Evolutionary conservation across 139 green algal species (phyloP).

Genomic region (Chlorella sp.): DNA sequence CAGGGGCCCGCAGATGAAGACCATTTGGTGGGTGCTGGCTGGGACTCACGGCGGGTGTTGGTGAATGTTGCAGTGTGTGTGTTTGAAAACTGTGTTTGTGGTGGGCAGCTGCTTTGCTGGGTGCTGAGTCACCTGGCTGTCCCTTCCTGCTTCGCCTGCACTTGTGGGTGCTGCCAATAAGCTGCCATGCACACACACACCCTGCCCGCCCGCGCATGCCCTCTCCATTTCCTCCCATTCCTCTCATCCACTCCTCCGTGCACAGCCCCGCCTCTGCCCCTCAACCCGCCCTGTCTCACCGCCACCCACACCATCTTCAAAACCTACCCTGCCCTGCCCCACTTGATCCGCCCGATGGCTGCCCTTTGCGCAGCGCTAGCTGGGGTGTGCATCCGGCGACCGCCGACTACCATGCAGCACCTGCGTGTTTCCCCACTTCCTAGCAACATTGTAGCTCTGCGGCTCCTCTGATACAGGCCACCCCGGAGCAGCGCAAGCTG

Average conservation of each 20-base stretch:
- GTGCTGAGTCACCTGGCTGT: not conserved
- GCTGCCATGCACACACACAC: not conserved
- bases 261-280: no score
- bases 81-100: not conserved
- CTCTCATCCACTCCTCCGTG: not conserved
- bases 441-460: not conserved
- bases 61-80: no score
- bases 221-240: not conserved
- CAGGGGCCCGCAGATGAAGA: constrained; percentile 22
- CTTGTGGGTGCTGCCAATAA: not conserved
- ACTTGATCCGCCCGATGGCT: no score
- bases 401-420: no score
- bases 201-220: not conserved
- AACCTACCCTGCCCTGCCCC: no score
- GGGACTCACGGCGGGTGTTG: not conserved
- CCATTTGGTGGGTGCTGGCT: constrained; percentile 11
- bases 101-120: not conserved
- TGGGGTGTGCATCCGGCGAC: no score
- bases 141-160: not conserved
- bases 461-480: no score
- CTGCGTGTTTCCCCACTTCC: no score
- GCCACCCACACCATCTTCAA: no score
- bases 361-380: no score
- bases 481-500: not conserved
- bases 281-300: no score